These are phyloP conservation scores for Ceratobasidium sp. DNA, from an alignment of 1,284 basidiomycete genomes.

Conservation along the genomic window DNA sequence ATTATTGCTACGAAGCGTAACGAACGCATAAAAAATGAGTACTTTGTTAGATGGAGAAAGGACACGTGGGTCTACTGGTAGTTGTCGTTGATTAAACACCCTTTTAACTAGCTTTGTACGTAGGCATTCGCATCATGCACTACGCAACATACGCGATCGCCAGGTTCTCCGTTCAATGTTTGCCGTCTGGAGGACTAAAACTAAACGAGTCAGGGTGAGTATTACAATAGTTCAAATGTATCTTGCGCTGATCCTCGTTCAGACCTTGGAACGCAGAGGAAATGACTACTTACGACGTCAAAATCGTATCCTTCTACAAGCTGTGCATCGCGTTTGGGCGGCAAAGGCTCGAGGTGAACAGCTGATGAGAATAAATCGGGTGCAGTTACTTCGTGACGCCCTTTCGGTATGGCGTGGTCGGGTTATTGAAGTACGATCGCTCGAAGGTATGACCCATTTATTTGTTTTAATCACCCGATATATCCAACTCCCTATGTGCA, in stretches of 20 bases:
- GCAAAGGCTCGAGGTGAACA: slow-evolving; percentile 70
- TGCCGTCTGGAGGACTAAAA: slow-evolving; percentile 62
- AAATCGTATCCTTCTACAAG: slow-evolving; percentile 68
- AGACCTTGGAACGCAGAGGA: slow-evolving; percentile 63
- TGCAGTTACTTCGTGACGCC: slow-evolving; percentile 57
- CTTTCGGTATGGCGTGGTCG: slow-evolving; percentile 64
- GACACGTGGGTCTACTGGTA: slow-evolving; percentile 39
- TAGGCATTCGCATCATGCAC: slow-evolving; percentile 57
- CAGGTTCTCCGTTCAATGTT: slow-evolving; percentile 58
- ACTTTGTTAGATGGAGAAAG: slow-evolving; percentile 38
- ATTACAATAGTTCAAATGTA: not conserved
- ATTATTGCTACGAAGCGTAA: slow-evolving; percentile 21
- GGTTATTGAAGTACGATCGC: slow-evolving; percentile 45
- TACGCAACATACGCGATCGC: slow-evolving; percentile 56
- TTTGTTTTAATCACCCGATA: not conserved
- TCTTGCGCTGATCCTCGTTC: not conserved
- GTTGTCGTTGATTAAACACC: not conserved
- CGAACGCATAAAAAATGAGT: slow-evolving; percentile 20
- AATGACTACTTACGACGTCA: slow-evolving; percentile 65
- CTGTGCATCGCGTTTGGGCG: slow-evolving; percentile 73
- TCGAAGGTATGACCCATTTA: slow-evolving; percentile 1
- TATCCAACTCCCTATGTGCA: not conserved
- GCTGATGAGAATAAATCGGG: slow-evolving; percentile 62
- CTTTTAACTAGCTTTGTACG: not conserved
- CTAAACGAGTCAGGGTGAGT: slow-evolving; percentile 61